Evolutionary conservation across 305 asterid species (phyloP).

Genomic region (Solanum hybrid): DNA sequence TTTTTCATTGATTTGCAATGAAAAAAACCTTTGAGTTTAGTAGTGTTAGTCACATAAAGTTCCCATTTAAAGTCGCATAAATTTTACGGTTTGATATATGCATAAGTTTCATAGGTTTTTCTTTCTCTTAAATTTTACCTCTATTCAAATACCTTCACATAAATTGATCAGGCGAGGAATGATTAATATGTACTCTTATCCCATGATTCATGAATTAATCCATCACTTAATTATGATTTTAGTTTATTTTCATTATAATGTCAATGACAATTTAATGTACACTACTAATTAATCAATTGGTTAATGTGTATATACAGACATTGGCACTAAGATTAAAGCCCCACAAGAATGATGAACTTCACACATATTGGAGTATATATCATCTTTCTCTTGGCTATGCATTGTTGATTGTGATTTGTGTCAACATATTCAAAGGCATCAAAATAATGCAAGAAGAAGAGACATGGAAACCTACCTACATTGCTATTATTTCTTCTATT

Average conservation of each 20-base stretch:
- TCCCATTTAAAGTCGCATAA: background rate
- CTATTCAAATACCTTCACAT: background rate
- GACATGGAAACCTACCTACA: slow-evolving; percentile 33
- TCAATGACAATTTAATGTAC: background rate
- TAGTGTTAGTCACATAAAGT: background rate
- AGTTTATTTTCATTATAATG: background rate
- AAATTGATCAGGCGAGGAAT: background rate
- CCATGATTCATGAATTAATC: background rate
- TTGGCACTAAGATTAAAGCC: slow-evolving; percentile 45
- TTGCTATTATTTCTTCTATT: slow-evolving; percentile 22
- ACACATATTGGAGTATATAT: slow-evolving; percentile 49
- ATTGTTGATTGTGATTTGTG: slow-evolving; percentile 22
- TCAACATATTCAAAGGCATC: slow-evolving; percentile 45
- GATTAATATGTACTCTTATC: background rate
- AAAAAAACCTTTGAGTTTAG: background rate
- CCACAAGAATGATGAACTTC: slow-evolving; percentile 7
- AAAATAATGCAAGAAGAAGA: slow-evolving; percentile 23
- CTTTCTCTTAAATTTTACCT: background rate
- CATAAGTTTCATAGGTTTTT: background rate
- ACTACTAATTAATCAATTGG: background rate
- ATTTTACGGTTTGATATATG: background rate
- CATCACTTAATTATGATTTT: background rate
- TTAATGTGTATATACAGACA: slow-evolving; percentile 25
- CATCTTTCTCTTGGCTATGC: slow-evolving; percentile 50
- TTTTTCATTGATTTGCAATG: background rate